These are phyloP conservation scores for Fusarium albosuccineum DNA, from an alignment of 2,329 filamentous ascomycete genomes.

Conservation along the genomic window DNA sequence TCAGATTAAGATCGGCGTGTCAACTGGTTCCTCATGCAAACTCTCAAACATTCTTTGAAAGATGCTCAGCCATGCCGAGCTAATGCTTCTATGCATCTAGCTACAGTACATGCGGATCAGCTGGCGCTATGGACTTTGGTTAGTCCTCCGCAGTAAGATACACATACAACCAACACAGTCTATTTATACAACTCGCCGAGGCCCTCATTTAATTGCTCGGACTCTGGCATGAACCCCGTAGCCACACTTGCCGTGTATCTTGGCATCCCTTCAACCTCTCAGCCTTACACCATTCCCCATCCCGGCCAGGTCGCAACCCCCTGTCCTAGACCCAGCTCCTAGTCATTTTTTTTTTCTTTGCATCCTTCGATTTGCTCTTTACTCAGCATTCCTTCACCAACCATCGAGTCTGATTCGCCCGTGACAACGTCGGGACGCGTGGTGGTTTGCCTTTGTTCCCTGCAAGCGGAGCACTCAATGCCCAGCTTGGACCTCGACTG, in stretches of 20 bases:
- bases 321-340: conserved; percentile 15
- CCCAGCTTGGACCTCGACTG: background rate
- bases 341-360: conserved; percentile 8
- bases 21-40: background rate
- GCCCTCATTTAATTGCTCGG: background rate
- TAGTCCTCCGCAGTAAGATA: background rate
- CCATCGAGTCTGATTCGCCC: background rate
- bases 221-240: background rate
- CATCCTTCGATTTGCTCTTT: background rate
- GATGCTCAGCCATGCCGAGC: background rate
- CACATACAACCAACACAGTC: background rate
- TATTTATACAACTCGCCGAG: conserved; percentile 7
- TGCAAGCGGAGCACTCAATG: conserved; percentile 8
- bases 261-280: conserved; percentile 19
- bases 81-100: background rate
- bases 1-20: background rate
- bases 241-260: background rate
- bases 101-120: background rate
- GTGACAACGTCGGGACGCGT: background rate
- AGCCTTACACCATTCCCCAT: conserved; percentile 29
- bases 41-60: background rate
- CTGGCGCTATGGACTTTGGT: background rate
- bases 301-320: conserved; percentile 6
- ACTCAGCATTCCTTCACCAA: conserved; percentile 24
- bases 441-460: background rate